Evolutionary conservation across 2,329 filamentous ascomycete species (phyloP), one percentile per base, ranked within the genome.

Genomic region (Pseudogymnoascus pannorum): DNA sequence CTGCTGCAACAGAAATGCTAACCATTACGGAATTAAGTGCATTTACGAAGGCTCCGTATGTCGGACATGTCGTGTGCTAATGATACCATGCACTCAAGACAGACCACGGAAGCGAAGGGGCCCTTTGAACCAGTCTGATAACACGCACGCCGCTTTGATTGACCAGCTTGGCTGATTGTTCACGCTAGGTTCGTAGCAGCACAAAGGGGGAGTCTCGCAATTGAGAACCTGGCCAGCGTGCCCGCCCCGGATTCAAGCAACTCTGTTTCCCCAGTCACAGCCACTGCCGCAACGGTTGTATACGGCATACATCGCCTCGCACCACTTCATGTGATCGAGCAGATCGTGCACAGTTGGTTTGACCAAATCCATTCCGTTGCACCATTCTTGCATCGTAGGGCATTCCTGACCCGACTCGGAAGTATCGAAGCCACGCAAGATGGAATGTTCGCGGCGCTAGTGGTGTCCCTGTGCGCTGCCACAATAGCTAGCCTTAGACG

Each of bases 291-390:
- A 29, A 29, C 26, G 9, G 26, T 29, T 29, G 26, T 29, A 8
- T 29, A 29, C 26, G 26, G 26, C 26, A 29, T 29, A 29, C 26
- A 48, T 26, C 36, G 51, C 14, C 44, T 68, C 33, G 65, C 63
- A 7, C 57, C 64, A 9, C 35, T 58, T 12, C 42, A 42, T 24
- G 59, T 57, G 9, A 61, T 69, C 29, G 51, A 38, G 14, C 62
- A 63, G 16, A 64, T 75, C 1, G 66, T 75, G 4, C 57, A 67
- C 42, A 68, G 73, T 58, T 75, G 72, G 72, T 75, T 75, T 66
- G 65, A 70, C n/a, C 65, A 70, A 57, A 69, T 75, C 35, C 72
- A 75, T 65, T 68, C 74, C 3, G 61, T 75, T 3, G 69, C 70
- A 5, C 74, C 74, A 1, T 68, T 73, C 8, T 63, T 75, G 11